These are phyloP conservation scores for Solanum tarijense DNA, from an alignment of 257 asterid species.

Conservation along the genomic window DNA sequence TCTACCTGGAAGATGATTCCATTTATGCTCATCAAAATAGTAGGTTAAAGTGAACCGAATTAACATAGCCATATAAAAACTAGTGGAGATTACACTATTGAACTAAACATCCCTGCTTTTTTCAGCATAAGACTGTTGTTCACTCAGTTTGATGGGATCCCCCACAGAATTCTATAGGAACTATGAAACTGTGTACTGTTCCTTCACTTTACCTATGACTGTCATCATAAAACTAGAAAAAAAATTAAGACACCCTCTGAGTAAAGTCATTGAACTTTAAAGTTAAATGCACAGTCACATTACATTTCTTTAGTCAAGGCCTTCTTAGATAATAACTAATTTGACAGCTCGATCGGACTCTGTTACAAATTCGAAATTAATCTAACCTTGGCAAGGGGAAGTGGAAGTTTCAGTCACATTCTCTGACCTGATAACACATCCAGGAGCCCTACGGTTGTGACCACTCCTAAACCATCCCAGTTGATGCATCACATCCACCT, in stretches of 20 bases:
- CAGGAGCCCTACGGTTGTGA: conserved; percentile 1
- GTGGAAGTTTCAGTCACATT: conserved; percentile 12
- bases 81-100: neutral
- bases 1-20: neutral
- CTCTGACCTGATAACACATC: conserved; percentile 16
- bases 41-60: neutral
- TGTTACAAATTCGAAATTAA: neutral
- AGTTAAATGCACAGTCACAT: neutral
- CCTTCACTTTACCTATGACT: neutral
- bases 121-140: neutral
- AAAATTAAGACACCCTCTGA: neutral
- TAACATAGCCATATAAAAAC: neutral
- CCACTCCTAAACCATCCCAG: conserved; percentile 10
- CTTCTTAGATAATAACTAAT: neutral
- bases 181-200: neutral
- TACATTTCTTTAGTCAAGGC: neutral
- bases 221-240: neutral
- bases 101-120: neutral
- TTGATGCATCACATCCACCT: conserved; percentile 12
- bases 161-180: neutral
- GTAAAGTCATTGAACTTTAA: neutral
- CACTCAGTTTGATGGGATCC: neutral
- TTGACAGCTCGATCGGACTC: neutral
- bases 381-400: conserved; percentile 11
- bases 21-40: neutral